These are phyloP conservation scores for Cucurbita moschata DNA, from an alignment of 306 rosid species.

Conservation along the genomic window DNA sequence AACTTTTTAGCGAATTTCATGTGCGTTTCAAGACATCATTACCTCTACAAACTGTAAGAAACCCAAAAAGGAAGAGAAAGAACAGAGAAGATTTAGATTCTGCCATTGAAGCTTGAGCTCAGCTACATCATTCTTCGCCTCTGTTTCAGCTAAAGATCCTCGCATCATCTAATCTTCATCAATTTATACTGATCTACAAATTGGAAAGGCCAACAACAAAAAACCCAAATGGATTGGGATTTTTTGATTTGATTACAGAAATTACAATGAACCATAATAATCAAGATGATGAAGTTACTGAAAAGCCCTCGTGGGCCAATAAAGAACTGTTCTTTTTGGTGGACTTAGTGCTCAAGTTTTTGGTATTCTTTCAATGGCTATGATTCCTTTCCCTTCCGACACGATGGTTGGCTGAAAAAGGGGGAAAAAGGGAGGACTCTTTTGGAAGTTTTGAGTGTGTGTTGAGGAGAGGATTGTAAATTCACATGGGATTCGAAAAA, in stretches of 20 bases:
- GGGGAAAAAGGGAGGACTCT: not conserved
- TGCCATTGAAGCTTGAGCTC: conserved; percentile 41
- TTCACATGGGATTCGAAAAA: not conserved
- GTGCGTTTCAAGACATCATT: not conserved
- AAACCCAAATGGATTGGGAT: not conserved
- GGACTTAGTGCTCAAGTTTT: not conserved
- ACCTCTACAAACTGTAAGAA: conserved; percentile 22
- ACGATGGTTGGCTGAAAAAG: conserved; percentile 1
- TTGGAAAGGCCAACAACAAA: not conserved
- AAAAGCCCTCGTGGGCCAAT: not conserved
- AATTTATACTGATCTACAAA: not conserved
- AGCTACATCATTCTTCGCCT: conserved; percentile 36
- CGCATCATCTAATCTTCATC: conserved; percentile 44
- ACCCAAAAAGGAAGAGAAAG: conserved; percentile 7
- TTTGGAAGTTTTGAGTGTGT: not conserved
- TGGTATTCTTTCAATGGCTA: not conserved
- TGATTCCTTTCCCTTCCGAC: conserved; percentile 1
- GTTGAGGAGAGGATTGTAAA: not conserved
- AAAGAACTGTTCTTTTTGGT: not conserved
- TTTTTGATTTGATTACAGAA: not conserved
- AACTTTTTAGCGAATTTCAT: not conserved
- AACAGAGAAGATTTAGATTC: conserved; percentile 14
- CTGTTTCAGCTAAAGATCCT: conserved; percentile 40
- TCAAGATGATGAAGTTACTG: not conserved
- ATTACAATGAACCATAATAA: not conserved